A percentile compares a stretch with the other conserved stretches of the same genome.
These are phyloP conservation scores for Yarrowia deformans DNA, from an alignment of 805 yeast species.

Conservation along the genomic window DNA sequence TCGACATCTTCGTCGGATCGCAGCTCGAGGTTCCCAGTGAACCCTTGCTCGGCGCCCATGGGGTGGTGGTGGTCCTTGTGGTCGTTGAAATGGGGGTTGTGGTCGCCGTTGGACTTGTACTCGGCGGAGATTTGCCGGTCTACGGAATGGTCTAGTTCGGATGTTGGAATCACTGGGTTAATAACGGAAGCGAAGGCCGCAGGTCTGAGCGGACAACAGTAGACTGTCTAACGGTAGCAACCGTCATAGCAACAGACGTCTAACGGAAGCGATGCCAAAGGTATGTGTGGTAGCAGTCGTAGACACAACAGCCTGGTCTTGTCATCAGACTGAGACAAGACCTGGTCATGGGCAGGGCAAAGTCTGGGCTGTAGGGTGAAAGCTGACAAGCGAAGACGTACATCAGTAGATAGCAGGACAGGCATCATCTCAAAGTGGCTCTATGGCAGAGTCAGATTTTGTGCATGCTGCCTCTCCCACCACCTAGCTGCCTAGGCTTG, in stretches of 20 bases:
- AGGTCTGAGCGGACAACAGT: neutral
- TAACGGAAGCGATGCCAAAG: no score
- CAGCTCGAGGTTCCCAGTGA: conserved; percentile 32
- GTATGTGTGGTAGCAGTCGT: no score
- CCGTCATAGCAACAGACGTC: no score
- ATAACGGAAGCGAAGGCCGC: neutral
- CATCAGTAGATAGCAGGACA: no score
- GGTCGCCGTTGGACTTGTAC: conserved; percentile 7
- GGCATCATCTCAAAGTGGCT: no score
- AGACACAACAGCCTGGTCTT: no score
- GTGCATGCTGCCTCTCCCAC: no score
- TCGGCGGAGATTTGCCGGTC: neutral
- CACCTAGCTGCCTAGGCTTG: neutral
- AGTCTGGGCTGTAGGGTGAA: no score
- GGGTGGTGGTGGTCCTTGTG: conserved; percentile 20
- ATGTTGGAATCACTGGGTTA: conserved; percentile 27
- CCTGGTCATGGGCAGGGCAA: no score
- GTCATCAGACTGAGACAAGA: no score
- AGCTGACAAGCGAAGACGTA: no score
- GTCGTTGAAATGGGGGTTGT: neutral
- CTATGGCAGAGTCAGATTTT: no score
- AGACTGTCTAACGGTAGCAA: neutral
- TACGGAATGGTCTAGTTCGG: conserved; percentile 13
- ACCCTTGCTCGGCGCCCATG: conserved; percentile 28
- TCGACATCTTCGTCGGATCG: conserved; percentile 22